phyloP scores from a whole-genome alignment of 257 asterid genomes.

The Anisodus acutangulus region DNA sequence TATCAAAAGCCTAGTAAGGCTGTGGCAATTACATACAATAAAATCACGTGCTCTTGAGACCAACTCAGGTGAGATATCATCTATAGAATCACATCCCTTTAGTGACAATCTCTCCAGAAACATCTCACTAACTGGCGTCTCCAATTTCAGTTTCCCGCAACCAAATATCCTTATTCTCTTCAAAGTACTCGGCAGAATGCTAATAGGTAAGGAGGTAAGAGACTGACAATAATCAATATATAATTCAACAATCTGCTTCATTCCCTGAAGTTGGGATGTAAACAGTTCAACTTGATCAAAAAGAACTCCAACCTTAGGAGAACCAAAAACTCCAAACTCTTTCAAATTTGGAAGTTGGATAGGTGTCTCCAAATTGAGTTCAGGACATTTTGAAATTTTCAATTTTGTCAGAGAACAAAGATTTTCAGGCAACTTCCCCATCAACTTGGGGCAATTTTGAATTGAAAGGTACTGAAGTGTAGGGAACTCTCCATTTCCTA shows the following conservation, averaged over 20 bases:
- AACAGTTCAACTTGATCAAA: not conserved
- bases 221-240: rapidly evolving
- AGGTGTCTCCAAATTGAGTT: not conserved
- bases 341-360: not conserved
- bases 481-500: not conserved
- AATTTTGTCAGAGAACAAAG: not conserved
- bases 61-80: not conserved
- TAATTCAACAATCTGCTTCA: not conserved
- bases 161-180: rapidly evolving
- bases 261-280: not conserved
- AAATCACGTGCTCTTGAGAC: not conserved
- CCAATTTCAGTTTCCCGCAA: not conserved
- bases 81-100: not conserved
- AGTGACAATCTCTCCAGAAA: too few relatives aligned
- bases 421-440: not conserved
- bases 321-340: not conserved
- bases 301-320: not conserved
- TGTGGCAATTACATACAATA: rapidly evolving
- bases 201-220: not conserved
- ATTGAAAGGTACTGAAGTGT: not conserved
- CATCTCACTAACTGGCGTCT: not conserved
- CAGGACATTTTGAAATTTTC: not conserved
- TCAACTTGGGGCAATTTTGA: not conserved
- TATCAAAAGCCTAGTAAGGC: not conserved
- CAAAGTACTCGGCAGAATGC: not conserved